Conservation (phyloP, 169 alveolate species). For the Condylostoma magnum region DNA sequence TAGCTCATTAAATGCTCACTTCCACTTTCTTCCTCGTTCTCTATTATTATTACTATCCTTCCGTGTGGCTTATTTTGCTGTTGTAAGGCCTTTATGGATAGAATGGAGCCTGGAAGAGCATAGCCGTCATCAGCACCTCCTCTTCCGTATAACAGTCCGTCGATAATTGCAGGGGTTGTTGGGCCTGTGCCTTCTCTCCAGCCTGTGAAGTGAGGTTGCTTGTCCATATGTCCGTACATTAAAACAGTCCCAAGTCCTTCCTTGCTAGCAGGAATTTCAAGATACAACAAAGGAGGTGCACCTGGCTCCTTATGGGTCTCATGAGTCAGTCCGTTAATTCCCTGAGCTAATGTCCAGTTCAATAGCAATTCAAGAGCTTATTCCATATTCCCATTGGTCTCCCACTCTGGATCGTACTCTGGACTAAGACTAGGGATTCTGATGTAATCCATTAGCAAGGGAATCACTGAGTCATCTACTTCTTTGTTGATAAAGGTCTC, state of each 20-base stretch:
- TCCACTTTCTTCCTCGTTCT: conserved; percentile 84
- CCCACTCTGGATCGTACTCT: conserved; percentile 75
- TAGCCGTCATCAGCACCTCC: conserved; percentile 87
- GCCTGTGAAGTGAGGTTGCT: conserved; percentile 77
- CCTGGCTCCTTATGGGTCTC: conserved; percentile 64
- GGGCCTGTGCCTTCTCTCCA: conserved; percentile 76
- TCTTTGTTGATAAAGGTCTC: conserved; percentile 14
- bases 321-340: conserved; percentile 51
- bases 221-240: conserved; percentile 83
- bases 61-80: conserved; percentile 62
- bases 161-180: conserved; percentile 62
- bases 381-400: conserved; percentile 59
- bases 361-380: conserved; percentile 53
- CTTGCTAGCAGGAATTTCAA: conserved; percentile 51
- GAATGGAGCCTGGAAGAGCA: conserved; percentile 58
- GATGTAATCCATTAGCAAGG: conserved; percentile 57
- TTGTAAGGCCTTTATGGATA: conserved; percentile 68
- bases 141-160: conserved; percentile 77
- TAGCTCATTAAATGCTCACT: conserved; percentile 50
- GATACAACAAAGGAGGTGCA: conserved; percentile 55
- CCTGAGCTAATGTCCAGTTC: conserved; percentile 53
- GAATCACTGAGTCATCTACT: conserved; percentile 35
- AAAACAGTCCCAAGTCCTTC: conserved; percentile 48
- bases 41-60: conserved; percentile 64
- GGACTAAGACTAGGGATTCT: conserved; percentile 73